phyloP scores from a whole-genome alignment of 78 protist species.

The Chrysochromulina parva region DNA sequence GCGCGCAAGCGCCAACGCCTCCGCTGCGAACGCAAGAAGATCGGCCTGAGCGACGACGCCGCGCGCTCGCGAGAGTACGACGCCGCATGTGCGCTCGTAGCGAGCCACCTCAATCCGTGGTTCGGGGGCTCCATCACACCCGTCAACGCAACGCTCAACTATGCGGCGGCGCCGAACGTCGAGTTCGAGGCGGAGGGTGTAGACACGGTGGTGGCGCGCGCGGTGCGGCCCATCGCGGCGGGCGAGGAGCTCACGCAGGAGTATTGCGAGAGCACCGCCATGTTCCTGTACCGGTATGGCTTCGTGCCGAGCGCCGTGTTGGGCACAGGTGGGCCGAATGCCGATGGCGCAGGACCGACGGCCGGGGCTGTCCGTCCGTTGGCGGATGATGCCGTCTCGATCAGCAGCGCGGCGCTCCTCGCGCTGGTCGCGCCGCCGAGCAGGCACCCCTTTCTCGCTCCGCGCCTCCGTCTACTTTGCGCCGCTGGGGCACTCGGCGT shows the following conservation, averaged over 20 bases:
- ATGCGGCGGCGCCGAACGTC: not conserved
- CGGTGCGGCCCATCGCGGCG: not conserved
- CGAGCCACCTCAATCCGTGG: not conserved
- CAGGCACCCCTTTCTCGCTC: too few relatives aligned
- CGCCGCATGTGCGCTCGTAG: not conserved
- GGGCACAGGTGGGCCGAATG: too few relatives aligned
- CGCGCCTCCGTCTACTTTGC: too few relatives aligned
- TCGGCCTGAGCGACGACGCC: too few relatives aligned
- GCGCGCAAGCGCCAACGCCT: not conserved
- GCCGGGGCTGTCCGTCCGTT: too few relatives aligned
- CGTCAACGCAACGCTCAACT: conserved; percentile 2
- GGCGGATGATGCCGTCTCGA: too few relatives aligned
- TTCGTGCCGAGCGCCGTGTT: not conserved
- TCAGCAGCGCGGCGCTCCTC: too few relatives aligned
- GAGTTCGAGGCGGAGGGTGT: not conserved
- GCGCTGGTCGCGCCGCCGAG: too few relatives aligned
- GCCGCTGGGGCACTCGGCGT: too few relatives aligned
- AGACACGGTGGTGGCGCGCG: not conserved
- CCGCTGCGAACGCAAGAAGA: too few relatives aligned
- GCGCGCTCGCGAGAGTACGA: not conserved
- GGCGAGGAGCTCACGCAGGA: not conserved
- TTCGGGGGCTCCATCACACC: not conserved
- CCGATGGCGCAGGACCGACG: too few relatives aligned
- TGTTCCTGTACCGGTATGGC: not conserved
- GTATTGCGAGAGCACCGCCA: not conserved